Conservation (phyloP, 2,329 filamentous ascomycete genomes). For the Aspergillus aculeatus region DNA sequence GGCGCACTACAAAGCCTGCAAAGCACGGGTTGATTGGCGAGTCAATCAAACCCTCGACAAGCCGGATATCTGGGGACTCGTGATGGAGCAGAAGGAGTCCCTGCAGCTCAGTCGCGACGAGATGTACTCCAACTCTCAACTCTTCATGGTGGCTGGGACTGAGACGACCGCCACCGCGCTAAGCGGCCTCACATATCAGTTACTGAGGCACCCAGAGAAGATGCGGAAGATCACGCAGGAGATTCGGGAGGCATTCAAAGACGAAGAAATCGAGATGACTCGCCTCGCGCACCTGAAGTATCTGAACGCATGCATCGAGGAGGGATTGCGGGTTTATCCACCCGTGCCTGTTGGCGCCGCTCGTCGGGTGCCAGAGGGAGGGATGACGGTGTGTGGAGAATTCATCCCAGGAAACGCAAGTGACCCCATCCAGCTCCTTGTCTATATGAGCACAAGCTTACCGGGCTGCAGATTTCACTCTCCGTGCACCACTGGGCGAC, state of each 20-base stretch:
- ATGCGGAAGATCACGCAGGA: slow-evolving; percentile 43
- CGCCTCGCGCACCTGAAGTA: slow-evolving; percentile 30
- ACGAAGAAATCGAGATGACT: slow-evolving; percentile 16
- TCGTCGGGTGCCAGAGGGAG: slow-evolving; percentile 36
- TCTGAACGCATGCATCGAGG: slow-evolving; percentile 48
- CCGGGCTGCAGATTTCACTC: slow-evolving; percentile 19
- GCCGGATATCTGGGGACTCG: slow-evolving; percentile 16
- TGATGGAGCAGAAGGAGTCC: slow-evolving; percentile 12
- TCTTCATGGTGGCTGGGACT: slow-evolving; percentile 47
- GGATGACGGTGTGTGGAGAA: slow-evolving; percentile 38
- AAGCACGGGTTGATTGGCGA: slow-evolving; percentile 9
- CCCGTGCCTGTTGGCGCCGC: slow-evolving; percentile 45
- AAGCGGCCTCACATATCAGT: slow-evolving; percentile 40
- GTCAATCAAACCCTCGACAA: slow-evolving; percentile 3
- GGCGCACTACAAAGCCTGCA: slow-evolving; percentile 7
- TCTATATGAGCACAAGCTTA: not conserved
- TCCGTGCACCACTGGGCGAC: slow-evolving; percentile 29
- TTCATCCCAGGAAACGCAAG: slow-evolving; percentile 33
- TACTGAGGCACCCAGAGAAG: slow-evolving; percentile 40
- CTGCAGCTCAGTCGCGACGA: slow-evolving; percentile 10
- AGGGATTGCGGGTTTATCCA: slow-evolving; percentile 48
- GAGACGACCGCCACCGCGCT: slow-evolving; percentile 54
- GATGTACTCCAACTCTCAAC: slow-evolving; percentile 19
- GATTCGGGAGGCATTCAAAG: slow-evolving; percentile 31
- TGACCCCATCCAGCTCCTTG: not conserved